Evolutionary conservation across 495 filamentous ascomycete species (phyloP), one percentile per base, ranked within the genome.

Genomic region (Neurospora tetraspora): DNA sequence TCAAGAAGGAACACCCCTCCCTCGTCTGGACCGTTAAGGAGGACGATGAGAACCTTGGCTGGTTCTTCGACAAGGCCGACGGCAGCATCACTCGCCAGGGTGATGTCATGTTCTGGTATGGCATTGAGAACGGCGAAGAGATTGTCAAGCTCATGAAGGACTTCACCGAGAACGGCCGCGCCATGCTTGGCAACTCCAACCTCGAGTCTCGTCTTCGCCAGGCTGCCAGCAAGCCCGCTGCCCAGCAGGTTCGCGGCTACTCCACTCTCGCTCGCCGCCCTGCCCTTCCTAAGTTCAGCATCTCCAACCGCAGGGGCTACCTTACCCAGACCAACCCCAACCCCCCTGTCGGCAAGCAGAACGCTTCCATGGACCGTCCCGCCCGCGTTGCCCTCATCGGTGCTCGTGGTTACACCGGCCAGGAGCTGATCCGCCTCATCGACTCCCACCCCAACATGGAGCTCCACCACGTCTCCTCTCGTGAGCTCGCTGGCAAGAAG

Each of bases 31-130:
- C 94, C n/a, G 96, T 98, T 53, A 94, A 93, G 84, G 91, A 94
- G 76, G 93, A 96, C 73, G 96, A 99, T 74, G 96, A 98, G 87
- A 98, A 98, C 80, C 86, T 99, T 77, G 94, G 92, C 37, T 99
- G 96, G 96, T 98, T 98, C 85, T 97, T 96, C 74, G 95, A 97
- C 83, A 97, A 97, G 86, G 92, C 96, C 10, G 93, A 97, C 73
- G 96, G 96, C 68, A 97, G 92, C 81, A 85, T 98, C 73, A 92
- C 91, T 65, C 88, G 89, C 39, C 88, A 93, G 70, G 93, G 93
- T 71, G 90, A 96, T 77, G 93, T 98, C 42, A 90, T 98, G 80
- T 98, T 98, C 86, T 99, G 96, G 93, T 97, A 96, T 78, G 96
- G 96, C 40, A 89, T 96, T 71, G 92, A 94, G 76, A 90, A 86